Base-by-base conservation (phyloP, 306 rosid genomes). In the Adenanthera pavonina region DNA sequence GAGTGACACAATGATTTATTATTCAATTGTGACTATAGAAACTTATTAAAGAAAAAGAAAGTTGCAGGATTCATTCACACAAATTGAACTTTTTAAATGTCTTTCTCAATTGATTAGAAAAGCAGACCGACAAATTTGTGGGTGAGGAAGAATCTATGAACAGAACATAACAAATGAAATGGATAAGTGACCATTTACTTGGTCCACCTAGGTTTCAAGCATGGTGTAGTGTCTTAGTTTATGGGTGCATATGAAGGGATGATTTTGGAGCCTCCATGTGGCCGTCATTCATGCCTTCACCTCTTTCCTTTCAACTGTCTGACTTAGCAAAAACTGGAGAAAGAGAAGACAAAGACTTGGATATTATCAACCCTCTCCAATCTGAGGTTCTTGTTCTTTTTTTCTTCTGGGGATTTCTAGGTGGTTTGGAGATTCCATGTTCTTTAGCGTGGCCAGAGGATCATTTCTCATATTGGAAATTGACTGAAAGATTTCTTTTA, bases 191-290 rank as follows among this genome's bases (percentile, higher is more conserved):
- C 15, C 19, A 80, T 65, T 66, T 66, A 4, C 48, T 66, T 14
- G 71, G 71, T 66, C 71, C 71, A 66, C 49, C 71, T 66, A 9
- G 68, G 71, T 65, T 76, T 17, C 44, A 80, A 77, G 75, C 88
- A 76, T 78, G 83, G 71, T 69, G 61, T 43, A 10, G 70, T 69
- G 74, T 72, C 61, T 56, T 75, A 40, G 83, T 71, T 74, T 52
- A 81, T 81, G 80, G 79, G 80, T 52, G 78, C 78, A 49, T 86
- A 17, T 73, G 60, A 54, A 72, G 74, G 74, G 84, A 66, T 84
- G 72, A 72, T 69, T 88, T 72, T 77, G 79, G 88, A 53, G 90
- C 83, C 87, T 93, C 97, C 98, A 93, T 19, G 82, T 93, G 97
- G 98, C 94, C 84, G 19, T 60, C 38, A 13, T 72, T 78, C 76